Percentiles rank a stretch among this genome's conserved stretches.
Conservation (phyloP, 148 eudicot genomes). For the Fagopyrum esculentum region DNA sequence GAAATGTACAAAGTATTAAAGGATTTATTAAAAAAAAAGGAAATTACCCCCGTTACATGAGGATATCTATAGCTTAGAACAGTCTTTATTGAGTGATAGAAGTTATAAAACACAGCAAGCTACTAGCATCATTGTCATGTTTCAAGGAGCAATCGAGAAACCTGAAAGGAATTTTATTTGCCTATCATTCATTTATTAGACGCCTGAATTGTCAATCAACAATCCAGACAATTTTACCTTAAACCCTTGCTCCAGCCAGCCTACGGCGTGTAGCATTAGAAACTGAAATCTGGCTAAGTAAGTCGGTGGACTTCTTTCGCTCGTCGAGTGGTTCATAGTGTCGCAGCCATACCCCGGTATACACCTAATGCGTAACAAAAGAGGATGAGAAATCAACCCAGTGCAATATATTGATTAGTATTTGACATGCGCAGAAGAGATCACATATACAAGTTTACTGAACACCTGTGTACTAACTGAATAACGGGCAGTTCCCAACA, state of each 20-base stretch:
- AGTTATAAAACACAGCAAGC: neutral
- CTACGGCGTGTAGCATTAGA: conserved; percentile 91
- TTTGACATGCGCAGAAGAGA: neutral
- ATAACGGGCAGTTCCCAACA: neutral
- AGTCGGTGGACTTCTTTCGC: conserved; percentile 38
- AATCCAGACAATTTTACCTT: neutral
- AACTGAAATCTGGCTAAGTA: conserved; percentile 66
- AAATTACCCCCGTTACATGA: neutral
- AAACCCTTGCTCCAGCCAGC: conserved; percentile 65
- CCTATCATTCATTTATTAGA: neutral
- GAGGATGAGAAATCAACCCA: neutral
- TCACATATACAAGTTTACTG: neutral
- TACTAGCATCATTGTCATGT: neutral
- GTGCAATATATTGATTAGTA: neutral
- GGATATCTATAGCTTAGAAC: neutral
- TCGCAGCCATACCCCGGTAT: conserved; percentile 77
- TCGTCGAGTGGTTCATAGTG: conserved; percentile 60
- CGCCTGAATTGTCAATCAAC: neutral
- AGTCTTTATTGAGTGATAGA: neutral
- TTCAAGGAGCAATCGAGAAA: neutral
- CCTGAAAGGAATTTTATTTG: neutral
- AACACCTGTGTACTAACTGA: neutral
- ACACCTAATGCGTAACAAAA: conserved; percentile 39
- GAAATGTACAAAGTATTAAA: too few relatives aligned
- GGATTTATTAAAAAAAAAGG: too few relatives aligned